Evolutionary conservation across 1,284 basidiomycete genomes (phyloP), one percentile per base, ranked within the genome.

Genomic region (Mycena sp.): DNA sequence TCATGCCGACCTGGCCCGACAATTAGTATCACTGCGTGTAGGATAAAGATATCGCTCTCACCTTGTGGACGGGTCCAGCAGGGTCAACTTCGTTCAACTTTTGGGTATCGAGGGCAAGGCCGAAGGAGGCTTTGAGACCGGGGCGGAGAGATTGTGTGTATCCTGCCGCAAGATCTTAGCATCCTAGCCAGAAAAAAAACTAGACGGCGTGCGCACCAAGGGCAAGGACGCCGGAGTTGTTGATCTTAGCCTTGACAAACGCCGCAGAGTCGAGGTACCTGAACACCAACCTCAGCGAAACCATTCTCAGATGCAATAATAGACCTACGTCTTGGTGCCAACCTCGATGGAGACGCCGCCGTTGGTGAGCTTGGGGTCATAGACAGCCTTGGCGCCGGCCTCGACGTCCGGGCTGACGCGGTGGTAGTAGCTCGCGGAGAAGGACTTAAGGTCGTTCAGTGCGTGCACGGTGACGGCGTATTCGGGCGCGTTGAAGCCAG

Each of bases 191-290:
- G 3, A 51, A 16, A 62, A 16, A 14, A 19, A 19, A 17, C 17
- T 17, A 37, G 1, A 59, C 25, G 49, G 52, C 40, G 12, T 4
- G 74, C 81, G 29, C 65, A 89, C 89, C 93, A 70, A 96, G 88
- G 72, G 88, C 91, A 70, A 98, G 87, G 74, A 96, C 86, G 85
- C 96, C 96, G 69, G 89, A 80, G 84, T 97, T 97, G 90, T 98
- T 98, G 84, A 99, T 97, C 89, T 99, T 99, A 74, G 95, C 94
- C 88, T 99, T 98, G 84, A 98, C 86, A 76, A 95, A 98, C 23
- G 95, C 92, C 72, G 95, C 90, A 59, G 86, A 81, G 83, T 98
- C 95, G 69, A 97, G 90, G 83, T 91, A 92, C 58, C 89, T 91
- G 65, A 55, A 45, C 23, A 19, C 1, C 40, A 14, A 9, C 19